phyloP scores from a whole-genome alignment of 176 grass and related monocot genomes.

The Chloris gayana region DNA sequence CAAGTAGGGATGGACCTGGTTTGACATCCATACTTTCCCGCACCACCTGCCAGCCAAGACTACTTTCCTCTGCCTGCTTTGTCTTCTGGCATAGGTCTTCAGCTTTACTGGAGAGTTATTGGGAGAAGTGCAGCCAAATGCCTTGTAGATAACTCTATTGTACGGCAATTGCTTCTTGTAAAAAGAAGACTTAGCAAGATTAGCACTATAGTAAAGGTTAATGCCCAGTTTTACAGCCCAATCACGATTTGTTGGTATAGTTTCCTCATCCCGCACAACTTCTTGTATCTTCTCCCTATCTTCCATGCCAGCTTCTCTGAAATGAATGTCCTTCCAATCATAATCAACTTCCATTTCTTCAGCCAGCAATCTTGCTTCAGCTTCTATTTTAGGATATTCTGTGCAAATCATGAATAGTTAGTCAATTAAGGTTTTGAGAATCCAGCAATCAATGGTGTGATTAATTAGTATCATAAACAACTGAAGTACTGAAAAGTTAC shows the following conservation, averaged over 20 bases:
- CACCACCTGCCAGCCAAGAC: constrained; percentile 78
- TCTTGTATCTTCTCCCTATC: constrained; percentile 64
- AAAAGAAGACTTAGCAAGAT: constrained; percentile 82
- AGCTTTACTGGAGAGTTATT: constrained; percentile 51
- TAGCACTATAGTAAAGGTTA: constrained; percentile 95
- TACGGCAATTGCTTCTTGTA: constrained; percentile 90
- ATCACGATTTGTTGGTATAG: constrained; percentile 72
- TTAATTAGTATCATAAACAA: constrained; percentile 18
- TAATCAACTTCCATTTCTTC: constrained; percentile 67
- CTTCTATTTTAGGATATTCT: constrained; percentile 96
- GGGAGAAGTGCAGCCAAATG: constrained; percentile 63
- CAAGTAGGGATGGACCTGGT: constrained; percentile 85
- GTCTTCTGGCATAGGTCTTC: constrained; percentile 50
- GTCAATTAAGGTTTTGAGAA: constrained; percentile 35
- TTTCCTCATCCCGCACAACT: constrained; percentile 71
- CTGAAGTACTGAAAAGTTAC: constrained; percentile 15
- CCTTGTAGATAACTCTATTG: constrained; percentile 83
- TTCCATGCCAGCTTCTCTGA: constrained; percentile 57
- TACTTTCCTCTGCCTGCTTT: constrained; percentile 67
- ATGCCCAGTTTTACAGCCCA: constrained; percentile 96
- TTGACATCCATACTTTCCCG: constrained; percentile 84
- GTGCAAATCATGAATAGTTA: constrained; percentile 49
- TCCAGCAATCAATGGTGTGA: neutral
- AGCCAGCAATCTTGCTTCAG: constrained; percentile 74
- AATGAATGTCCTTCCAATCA: constrained; percentile 76